Evolutionary conservation across 768 basidiomycete genomes (phyloP).

Genomic region (Mycena galopus): DNA sequence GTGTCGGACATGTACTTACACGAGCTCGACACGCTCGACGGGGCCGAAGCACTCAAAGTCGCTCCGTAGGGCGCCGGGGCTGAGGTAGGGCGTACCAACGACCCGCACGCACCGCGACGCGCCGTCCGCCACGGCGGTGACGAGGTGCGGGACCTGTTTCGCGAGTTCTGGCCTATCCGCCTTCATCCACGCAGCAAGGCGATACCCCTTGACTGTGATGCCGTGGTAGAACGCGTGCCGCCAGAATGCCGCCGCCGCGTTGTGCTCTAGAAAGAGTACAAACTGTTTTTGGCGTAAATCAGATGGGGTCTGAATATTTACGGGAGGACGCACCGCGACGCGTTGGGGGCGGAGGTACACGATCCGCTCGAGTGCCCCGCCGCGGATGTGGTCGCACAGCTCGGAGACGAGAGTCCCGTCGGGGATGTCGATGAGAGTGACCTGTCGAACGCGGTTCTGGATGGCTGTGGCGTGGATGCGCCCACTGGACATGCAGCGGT

Average conservation of each 20-base stretch:
- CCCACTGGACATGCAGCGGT: slow-evolving; percentile 14
- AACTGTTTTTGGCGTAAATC: not conserved
- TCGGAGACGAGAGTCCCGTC: not conserved
- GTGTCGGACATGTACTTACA: not conserved
- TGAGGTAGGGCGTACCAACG: not conserved
- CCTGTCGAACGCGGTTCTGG: slow-evolving; percentile 9
- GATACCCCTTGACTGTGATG: slow-evolving; percentile 1
- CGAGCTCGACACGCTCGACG: slow-evolving; percentile 11
- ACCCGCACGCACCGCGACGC: slow-evolving; percentile 17
- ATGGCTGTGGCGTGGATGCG: not conserved
- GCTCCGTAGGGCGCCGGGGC: not conserved
- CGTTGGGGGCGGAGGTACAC: not conserved
- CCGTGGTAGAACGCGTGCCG: slow-evolving; percentile 22
- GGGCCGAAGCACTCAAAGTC: slow-evolving; percentile 13
- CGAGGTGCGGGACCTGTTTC: not conserved
- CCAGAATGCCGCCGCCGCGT: slow-evolving; percentile 11
- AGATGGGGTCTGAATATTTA: not conserved
- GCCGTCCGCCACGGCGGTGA: not conserved
- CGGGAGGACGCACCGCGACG: slow-evolving; percentile 6
- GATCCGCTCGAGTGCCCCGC: slow-evolving; percentile 21
- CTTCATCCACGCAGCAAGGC: slow-evolving; percentile 8
- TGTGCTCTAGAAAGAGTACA: slow-evolving; percentile 10
- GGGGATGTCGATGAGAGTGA: slow-evolving; percentile 8
- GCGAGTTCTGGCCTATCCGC: not conserved
- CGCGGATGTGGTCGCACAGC: slow-evolving; percentile 18